phyloP scores from a whole-genome alignment of 805 yeast genomes.

The Ogataea ganodermae region DNA sequence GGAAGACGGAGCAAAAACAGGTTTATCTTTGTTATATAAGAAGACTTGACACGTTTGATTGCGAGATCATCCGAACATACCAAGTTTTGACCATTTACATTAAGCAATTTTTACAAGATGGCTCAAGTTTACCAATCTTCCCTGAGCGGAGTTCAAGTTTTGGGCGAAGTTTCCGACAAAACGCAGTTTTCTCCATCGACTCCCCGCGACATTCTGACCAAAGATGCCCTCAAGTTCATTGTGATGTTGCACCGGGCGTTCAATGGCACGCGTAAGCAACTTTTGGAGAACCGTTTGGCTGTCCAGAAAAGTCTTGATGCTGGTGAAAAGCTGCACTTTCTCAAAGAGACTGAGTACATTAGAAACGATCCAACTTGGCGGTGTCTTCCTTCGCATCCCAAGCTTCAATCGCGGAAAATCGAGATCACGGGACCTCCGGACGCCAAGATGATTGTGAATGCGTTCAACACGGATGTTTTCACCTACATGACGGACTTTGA shows the following conservation, averaged over 20 bases:
- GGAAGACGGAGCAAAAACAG: too few relatives aligned
- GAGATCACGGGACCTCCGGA: slow-evolving; percentile 89
- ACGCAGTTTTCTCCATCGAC: slow-evolving; percentile 40
- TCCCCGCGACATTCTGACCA: slow-evolving; percentile 55
- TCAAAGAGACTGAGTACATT: slow-evolving; percentile 67
- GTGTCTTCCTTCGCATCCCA: slow-evolving; percentile 72
- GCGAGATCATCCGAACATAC: too few relatives aligned
- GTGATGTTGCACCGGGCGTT: slow-evolving; percentile 75
- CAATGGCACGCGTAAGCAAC: slow-evolving; percentile 57
- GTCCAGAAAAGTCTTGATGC: slow-evolving; percentile 63
- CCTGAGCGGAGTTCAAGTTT: slow-evolving; percentile 53
- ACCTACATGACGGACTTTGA: slow-evolving; percentile 88
- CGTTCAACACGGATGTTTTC: slow-evolving; percentile 74
- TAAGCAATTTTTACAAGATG: too few relatives aligned
- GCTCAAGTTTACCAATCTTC: slow-evolving; percentile 32
- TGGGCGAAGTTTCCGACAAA: slow-evolving; percentile 46
- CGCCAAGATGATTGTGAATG: slow-evolving; percentile 81
- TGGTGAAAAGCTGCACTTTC: slow-evolving; percentile 63
- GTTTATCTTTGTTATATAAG: neutral
- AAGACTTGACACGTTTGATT: too few relatives aligned
- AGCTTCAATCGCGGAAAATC: slow-evolving; percentile 70
- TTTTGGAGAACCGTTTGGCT: slow-evolving; percentile 60
- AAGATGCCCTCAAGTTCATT: slow-evolving; percentile 65
- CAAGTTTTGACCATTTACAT: too few relatives aligned
- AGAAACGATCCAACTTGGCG: slow-evolving; percentile 76